Evolutionary conservation across 331 rosid genomes (phyloP).

Genomic region (Telfairia occidentalis): DNA sequence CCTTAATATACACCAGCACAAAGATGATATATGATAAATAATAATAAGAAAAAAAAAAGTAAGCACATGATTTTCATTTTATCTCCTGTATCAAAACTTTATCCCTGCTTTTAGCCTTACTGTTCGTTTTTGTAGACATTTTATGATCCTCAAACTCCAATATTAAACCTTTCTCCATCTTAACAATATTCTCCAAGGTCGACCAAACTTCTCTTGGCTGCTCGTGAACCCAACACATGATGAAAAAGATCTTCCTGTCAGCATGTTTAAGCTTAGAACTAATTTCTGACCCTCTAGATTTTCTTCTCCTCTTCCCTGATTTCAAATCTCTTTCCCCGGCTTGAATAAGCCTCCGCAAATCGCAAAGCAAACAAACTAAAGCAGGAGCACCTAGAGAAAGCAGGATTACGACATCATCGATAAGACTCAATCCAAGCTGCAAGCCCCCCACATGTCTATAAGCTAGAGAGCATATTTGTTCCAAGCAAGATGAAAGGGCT

Average conservation of each 20-base stretch:
- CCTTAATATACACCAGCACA: neutral
- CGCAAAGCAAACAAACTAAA: constrained; percentile 49
- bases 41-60: neutral
- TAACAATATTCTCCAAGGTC: constrained; percentile 47
- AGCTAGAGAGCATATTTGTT: constrained; percentile 64
- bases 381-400: constrained; percentile 46
- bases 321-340: constrained; percentile 49
- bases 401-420: constrained; percentile 43
- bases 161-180: constrained; percentile 45
- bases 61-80: constrained; percentile 12
- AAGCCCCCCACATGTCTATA: constrained; percentile 60
- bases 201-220: constrained; percentile 73
- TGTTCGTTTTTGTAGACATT: constrained; percentile 26
- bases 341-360: constrained; percentile 50
- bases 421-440: constrained; percentile 50
- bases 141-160: constrained; percentile 30
- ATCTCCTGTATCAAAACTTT: constrained; percentile 64
- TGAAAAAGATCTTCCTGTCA: constrained; percentile 65
- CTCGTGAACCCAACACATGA: constrained; percentile 87
- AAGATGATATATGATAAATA: neutral
- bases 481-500: constrained; percentile 63
- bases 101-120: constrained; percentile 26
- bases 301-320: constrained; percentile 30
- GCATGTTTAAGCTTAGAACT: constrained; percentile 55
- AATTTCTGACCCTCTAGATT: constrained; percentile 27